Percentiles rank a stretch among this genome's conserved stretches.
These are phyloP conservation scores for Didymosphaeria variabile DNA, from an alignment of 2,329 filamentous ascomycete genomes.

Conservation along the genomic window DNA sequence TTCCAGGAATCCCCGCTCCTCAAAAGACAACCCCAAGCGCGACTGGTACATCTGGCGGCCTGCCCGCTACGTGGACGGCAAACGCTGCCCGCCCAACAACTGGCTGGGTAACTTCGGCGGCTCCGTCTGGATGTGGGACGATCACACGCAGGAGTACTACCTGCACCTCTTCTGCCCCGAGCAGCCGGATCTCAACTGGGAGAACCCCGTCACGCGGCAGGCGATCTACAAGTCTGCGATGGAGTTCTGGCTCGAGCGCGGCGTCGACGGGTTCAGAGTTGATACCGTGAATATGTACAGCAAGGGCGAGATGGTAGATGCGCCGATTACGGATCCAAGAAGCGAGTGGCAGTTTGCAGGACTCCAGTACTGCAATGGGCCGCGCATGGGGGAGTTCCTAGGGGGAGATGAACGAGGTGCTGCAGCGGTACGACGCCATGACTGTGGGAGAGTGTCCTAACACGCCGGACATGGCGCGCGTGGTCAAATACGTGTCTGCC, in stretches of 20 bases:
- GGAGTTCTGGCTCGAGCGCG: constrained; percentile 80
- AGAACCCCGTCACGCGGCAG: constrained; percentile 71
- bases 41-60: constrained; percentile 67
- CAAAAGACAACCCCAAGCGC: constrained; percentile 59
- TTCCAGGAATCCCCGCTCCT: constrained; percentile 65
- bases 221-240: constrained; percentile 75
- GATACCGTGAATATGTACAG: constrained; percentile 52
- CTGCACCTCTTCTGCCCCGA: constrained; percentile 77
- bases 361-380: constrained; percentile 72
- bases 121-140: constrained; percentile 75
- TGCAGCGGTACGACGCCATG: constrained; percentile 70
- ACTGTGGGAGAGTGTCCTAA: constrained; percentile 75
- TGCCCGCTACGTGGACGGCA: constrained; percentile 61
- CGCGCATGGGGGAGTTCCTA: constrained; percentile 74
- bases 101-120: constrained; percentile 73
- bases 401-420: constrained; percentile 68
- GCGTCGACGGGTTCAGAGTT: constrained; percentile 62
- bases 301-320: constrained; percentile 45
- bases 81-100: constrained; percentile 76
- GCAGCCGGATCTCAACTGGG: constrained; percentile 89
- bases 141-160: constrained; percentile 76
- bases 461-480: constrained; percentile 66
- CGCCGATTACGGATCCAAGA: constrained; percentile 41
- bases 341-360: constrained; percentile 47
- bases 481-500: constrained; percentile 68